phyloP scores from a whole-genome alignment of 164 flowering plant genomes.

The Aristolochia contorta region DNA sequence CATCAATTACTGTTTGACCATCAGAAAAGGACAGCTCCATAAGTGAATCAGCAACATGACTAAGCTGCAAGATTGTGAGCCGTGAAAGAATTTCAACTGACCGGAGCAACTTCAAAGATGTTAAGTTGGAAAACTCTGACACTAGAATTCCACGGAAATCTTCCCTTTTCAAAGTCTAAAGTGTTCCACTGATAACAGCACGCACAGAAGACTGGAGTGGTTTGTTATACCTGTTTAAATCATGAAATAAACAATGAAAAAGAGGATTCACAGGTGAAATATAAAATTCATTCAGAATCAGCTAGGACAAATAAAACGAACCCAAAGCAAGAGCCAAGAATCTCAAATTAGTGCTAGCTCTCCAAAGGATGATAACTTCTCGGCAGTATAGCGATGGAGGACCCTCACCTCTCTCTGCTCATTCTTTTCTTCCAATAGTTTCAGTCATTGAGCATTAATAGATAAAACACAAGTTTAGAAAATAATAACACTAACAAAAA shows the following conservation, averaged over 20 bases:
- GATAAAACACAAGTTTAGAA: conserved; percentile 2
- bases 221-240: conserved; percentile 72
- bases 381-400: conserved; percentile 84
- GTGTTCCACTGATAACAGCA: conserved; percentile 82
- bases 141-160: conserved; percentile 93
- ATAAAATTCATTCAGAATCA: neutral
- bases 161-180: conserved; percentile 91
- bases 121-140: conserved; percentile 87
- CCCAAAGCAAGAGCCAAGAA: neutral
- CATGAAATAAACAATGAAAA: neutral
- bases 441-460: conserved; percentile 9
- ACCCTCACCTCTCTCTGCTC: conserved; percentile 76
- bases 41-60: conserved; percentile 81
- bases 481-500: too few relatives aligned
- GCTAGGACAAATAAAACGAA: neutral
- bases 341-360: conserved; percentile 91
- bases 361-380: conserved; percentile 90
- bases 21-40: conserved; percentile 72
- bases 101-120: conserved; percentile 85
- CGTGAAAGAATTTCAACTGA: conserved; percentile 84
- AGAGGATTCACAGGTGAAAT: neutral
- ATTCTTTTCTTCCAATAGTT: conserved; percentile 59
- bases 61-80: conserved; percentile 81
- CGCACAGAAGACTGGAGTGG: conserved; percentile 99
- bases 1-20: conserved; percentile 60